Percentiles rank a stretch among this genome's conserved stretches.
phyloP scores from a whole-genome alignment of 169 alveolate species.

The Plasmodium reichenowi region DNA sequence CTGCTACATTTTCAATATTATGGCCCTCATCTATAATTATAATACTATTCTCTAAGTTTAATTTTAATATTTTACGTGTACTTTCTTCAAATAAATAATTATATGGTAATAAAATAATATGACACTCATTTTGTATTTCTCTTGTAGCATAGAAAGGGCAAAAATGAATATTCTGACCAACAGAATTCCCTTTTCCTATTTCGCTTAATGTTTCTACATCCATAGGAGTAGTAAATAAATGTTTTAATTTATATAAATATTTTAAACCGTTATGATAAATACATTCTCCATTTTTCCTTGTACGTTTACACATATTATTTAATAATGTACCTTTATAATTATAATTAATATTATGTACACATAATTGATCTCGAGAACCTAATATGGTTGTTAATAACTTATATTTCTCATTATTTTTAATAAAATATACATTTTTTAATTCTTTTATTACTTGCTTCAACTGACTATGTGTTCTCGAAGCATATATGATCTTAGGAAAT shows the following conservation, averaged over 20 bases:
- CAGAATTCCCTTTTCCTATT: conserved; percentile 79
- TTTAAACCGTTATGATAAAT: conserved; percentile 85
- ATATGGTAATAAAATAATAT: conserved; percentile 93
- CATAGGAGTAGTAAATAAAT: conserved; percentile 85
- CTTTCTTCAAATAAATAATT: conserved; percentile 91
- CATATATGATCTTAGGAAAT: conserved; percentile 87
- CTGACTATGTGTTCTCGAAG: conserved; percentile 95
- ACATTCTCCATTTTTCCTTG: conserved; percentile 86
- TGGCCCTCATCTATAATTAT: conserved; percentile 97
- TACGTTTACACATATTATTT: conserved; percentile 85
- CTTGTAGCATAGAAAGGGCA: conserved; percentile 94
- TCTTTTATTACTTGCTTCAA: conserved; percentile 93
- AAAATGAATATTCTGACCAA: conserved; percentile 82
- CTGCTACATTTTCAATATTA: conserved; percentile 92
- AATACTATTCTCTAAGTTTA: conserved; percentile 87
- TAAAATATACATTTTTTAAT: conserved; percentile 84
- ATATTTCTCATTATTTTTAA: conserved; percentile 84
- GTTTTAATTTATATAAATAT: conserved; percentile 75
- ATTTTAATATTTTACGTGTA: conserved; percentile 86
- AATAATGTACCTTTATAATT: conserved; percentile 85
- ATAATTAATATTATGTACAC: conserved; percentile 89
- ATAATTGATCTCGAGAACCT: conserved; percentile 93
- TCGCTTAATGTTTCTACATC: conserved; percentile 91
- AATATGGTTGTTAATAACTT: conserved; percentile 87
- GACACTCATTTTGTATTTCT: conserved; percentile 88